A percentile compares a stretch with the other conserved stretches of the same genome.
Conservation (phyloP, 805 yeast species). For the Candida coquimbonensis region DNA sequence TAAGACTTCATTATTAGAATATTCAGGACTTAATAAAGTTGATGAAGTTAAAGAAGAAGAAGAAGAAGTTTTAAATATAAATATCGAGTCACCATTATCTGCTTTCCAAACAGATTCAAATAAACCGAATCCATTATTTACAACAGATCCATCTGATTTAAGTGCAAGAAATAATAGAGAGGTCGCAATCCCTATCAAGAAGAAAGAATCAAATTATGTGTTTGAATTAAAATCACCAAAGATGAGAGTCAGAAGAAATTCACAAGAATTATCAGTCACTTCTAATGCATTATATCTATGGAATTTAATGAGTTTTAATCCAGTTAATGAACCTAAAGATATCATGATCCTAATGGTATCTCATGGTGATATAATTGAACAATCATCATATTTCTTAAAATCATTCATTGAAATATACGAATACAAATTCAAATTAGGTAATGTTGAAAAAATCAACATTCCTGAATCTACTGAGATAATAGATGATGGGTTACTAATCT, state of each 20-base stretch:
- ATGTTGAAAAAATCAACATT: constrained; percentile 24
- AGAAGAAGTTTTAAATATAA: not conserved
- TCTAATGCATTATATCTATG: constrained; percentile 45
- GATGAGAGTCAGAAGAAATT: constrained; percentile 28
- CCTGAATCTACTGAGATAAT: constrained; percentile 12
- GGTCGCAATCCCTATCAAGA: not conserved
- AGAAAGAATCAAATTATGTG: constrained; percentile 8
- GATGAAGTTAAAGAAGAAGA: not conserved
- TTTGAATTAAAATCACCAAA: constrained; percentile 31
- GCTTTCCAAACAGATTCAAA: constrained; percentile 2
- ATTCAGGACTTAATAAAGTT: constrained; percentile 8
- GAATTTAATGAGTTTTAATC: constrained; percentile 52
- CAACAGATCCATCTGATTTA: constrained; percentile 1
- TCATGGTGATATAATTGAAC: constrained; percentile 23
- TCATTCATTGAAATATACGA: constrained; percentile 37
- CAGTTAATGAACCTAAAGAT: constrained; percentile 42
- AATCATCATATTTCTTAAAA: constrained; percentile 31
- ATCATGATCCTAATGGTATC: constrained; percentile 45
- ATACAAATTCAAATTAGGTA: constrained; percentile 41
- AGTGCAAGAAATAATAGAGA: not conserved
- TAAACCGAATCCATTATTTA: constrained; percentile 1
- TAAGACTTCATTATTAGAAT: constrained; percentile 14
- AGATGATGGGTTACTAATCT: constrained; percentile 9
- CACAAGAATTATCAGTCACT: constrained; percentile 37
- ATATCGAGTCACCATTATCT: constrained; percentile 17